phyloP scores from a whole-genome alignment of 2,329 filamentous ascomycete genomes.

The Fusarium marasasianum region DNA sequence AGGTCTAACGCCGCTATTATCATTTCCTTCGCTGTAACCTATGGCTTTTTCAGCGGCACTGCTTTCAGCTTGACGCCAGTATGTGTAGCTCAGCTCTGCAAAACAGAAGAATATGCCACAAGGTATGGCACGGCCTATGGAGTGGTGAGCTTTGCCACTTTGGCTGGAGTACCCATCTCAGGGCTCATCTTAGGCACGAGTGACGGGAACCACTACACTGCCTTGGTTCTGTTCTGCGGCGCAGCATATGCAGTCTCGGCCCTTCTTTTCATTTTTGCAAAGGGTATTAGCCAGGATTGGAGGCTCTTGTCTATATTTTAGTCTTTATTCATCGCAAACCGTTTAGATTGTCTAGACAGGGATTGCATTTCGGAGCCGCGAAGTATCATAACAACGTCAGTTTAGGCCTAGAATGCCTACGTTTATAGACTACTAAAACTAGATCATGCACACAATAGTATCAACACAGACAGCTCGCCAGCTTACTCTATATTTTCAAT shows the following conservation, averaged over 20 bases:
- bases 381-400: accelerated
- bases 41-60: neutral
- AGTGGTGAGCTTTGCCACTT: neutral
- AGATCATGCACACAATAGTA: accelerated
- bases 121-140: neutral
- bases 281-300: accelerated
- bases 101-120: neutral
- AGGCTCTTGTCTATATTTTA: neutral
- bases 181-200: accelerated
- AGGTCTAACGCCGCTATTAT: neutral
- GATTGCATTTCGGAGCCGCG: accelerated
- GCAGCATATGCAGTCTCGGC: neutral
- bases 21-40: neutral
- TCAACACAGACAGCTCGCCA: accelerated
- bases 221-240: neutral
- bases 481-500: accelerated
- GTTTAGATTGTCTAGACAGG: accelerated
- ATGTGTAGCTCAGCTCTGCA: neutral
- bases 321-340: accelerated
- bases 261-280: neutral
- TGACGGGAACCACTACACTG: neutral
- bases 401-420: accelerated
- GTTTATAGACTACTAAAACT: accelerated
- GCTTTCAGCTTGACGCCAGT: neutral
- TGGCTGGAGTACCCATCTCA: neutral